Evolutionary conservation across 1,284 basidiomycete species (phyloP), one percentile per base, ranked within the genome.

Genomic region (Takashimella koratensis): DNA sequence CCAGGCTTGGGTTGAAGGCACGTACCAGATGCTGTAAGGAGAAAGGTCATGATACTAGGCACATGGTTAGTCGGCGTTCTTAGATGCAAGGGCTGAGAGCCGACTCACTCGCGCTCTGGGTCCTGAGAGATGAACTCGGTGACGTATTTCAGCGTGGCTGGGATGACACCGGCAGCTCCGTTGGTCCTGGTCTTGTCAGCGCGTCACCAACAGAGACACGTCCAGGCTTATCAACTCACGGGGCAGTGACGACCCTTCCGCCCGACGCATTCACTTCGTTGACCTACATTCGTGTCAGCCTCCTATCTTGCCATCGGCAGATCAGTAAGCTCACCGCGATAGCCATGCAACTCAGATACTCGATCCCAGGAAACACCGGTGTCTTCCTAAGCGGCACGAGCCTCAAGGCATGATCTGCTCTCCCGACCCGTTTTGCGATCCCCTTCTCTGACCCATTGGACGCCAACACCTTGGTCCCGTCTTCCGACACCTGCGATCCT

Each of bases 211-310:
- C n/a, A n/a, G n/a, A n/a, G n/a, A n/a, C n/a, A 16, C 20, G 3
- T 27, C 27, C n/a, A 30, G 5, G 20, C 4, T 23, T 13, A 2
- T 3, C 20, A 26, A 56, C 54, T 56, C 22, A 61, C 57, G 94
- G 94, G 0, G 90, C 90, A 3, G 94, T 97, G 21, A 98, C 93
- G 49, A 98, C 94, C 16, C 94, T 81, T 0, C 93, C 91, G 0
- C 93, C 93, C 16, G 85, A 83, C 2, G 93, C 93, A 66, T 96
- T 96, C 22, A 94, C 91, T 65, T 82, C 80, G 60, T 79, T 80
- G 20, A n/a, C n/a, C n/a, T n/a, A n/a, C n/a, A n/a, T n/a, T n/a
- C n/a, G n/a, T n/a, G n/a, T n/a, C n/a, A n/a, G n/a, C n/a, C n/a
- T n/a, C n/a, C n/a, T n/a, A n/a, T n/a, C n/a, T n/a, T n/a, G n/a